Base-by-base conservation (phyloP, 2,329 filamentous ascomycete species). In the Trichoderma sp. region DNA sequence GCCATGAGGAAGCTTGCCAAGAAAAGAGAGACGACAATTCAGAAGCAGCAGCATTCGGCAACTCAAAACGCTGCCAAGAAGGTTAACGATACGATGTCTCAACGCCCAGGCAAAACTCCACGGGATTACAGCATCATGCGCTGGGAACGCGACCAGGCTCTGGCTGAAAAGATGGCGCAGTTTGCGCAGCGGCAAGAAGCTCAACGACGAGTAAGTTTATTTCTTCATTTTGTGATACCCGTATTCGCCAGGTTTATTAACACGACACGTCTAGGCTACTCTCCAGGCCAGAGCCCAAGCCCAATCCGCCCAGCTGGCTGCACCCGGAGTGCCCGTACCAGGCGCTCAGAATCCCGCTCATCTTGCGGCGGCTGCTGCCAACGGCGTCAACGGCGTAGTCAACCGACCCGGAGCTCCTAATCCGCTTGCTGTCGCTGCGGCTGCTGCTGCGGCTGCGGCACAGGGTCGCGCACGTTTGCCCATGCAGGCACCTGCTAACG, bases 1-100 rank as follows among this genome's bases (percentile, higher is more conserved):
- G 92, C 92, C 3, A 97, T 98, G 93, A 89, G 94, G 52, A 99
- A 98, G 78, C 80, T 97, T 59, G 94, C 94, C 0, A 96, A 97
- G 84, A 98, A 97, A 81, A 89, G 95, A 30, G 96, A 99, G 80
- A 91, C 91, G 13, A 86, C 88, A 30, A 83, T 89, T 32, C 93
- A 96, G 77, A 98, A 98, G 82, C 92, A 96, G 77, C 91, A 95
- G 76, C 93, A 97, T 77, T 92, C 97, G 75, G 86, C 89, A 70
- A 87, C 90, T 13, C 87, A 88, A 71, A 87, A 93, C 68, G 92
- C 93, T 59, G 91, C 91, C 37, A 90, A 96, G 66, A 97, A 97
- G 79, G 86, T 89, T 16, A 91, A 91, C 70, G 93, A 97, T 75
- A 77, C 80, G 24, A 79, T 82, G 21, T 81, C 84, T 59, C 83